Conservation (phyloP, 73 alveolate species). For the Tetrahymena borealis region DNA sequence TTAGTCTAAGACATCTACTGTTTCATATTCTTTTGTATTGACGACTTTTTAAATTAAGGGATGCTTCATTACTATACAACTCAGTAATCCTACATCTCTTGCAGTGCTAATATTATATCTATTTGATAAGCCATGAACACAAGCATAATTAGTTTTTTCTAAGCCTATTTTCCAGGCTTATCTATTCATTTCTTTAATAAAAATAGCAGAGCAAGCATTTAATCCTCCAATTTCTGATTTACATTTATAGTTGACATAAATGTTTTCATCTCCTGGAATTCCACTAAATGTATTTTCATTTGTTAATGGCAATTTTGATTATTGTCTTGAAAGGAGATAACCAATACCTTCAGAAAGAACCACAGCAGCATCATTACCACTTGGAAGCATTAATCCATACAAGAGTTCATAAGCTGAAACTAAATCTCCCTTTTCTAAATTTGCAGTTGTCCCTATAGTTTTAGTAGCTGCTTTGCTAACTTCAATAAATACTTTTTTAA, state of each 20-base stretch:
- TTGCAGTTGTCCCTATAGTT: slow-evolving; percentile 52
- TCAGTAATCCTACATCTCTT: slow-evolving; percentile 8
- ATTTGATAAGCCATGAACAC: slow-evolving; percentile 54
- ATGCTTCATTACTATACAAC: not conserved
- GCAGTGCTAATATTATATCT: slow-evolving; percentile 23
- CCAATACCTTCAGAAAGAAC: slow-evolving; percentile 23
- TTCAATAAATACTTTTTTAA: slow-evolving; percentile 5
- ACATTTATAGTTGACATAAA: not conserved
- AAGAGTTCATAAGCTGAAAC: slow-evolving; percentile 37
- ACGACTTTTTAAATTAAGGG: slow-evolving; percentile 30
- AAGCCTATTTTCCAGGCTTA: slow-evolving; percentile 45
- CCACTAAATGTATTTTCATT: not conserved
- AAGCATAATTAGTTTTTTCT: slow-evolving; percentile 39
- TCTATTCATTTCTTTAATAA: slow-evolving; percentile 50
- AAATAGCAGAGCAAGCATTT: not conserved
- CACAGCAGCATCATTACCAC: slow-evolving; percentile 63
- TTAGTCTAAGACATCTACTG: slow-evolving; percentile 16
- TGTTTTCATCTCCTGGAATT: not conserved
- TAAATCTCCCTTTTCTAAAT: slow-evolving; percentile 34
- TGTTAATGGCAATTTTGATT: not conserved
- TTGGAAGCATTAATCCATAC: slow-evolving; percentile 58
- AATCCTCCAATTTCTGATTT: not conserved
- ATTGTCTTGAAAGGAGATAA: not conserved
- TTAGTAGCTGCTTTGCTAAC: slow-evolving; percentile 39
- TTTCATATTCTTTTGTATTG: slow-evolving; percentile 45